These are phyloP conservation scores for Oligophagozyma castellii DNA, from an alignment of 1,139 yeast genomes.

Conservation along the genomic window DNA sequence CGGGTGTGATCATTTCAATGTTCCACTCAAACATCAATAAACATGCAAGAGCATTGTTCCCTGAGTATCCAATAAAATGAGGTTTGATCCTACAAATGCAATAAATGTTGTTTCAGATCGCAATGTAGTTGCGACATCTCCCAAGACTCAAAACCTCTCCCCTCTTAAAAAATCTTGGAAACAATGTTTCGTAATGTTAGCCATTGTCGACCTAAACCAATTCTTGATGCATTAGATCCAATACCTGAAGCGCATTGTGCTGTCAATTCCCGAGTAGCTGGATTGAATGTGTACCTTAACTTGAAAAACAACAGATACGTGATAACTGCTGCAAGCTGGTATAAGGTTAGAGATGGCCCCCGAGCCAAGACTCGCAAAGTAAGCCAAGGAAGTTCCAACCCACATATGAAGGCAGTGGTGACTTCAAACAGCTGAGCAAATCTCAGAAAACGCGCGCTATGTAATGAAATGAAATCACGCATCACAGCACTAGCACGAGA, in stretches of 20 bases:
- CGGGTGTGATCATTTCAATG: too few relatives aligned
- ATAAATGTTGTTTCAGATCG: conserved; percentile 4
- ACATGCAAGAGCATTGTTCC: too few relatives aligned
- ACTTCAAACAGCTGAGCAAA: conserved; percentile 10
- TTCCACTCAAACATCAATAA: too few relatives aligned
- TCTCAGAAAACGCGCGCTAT: too few relatives aligned
- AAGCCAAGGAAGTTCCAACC: conserved; percentile 11
- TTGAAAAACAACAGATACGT: conserved; percentile 19
- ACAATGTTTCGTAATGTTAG: conserved; percentile 7
- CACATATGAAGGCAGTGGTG: conserved; percentile 15
- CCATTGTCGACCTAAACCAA: too few relatives aligned
- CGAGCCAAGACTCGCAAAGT: conserved; percentile 8
- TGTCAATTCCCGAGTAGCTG: conserved; percentile 9
- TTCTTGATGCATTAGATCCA: conserved; percentile 1
- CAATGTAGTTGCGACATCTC: conserved; percentile 7
- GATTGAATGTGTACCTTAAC: conserved; percentile 15
- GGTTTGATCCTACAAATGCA: too few relatives aligned
- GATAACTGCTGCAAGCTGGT: conserved; percentile 8
- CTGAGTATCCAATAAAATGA: too few relatives aligned
- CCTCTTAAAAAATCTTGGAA: conserved; percentile 10
- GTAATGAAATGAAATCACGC: too few relatives aligned
- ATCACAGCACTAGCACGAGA: too few relatives aligned
- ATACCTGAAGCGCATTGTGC: conserved; percentile 7
- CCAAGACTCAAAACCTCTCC: conserved; percentile 9
- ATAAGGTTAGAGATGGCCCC: conserved; percentile 6